Evolutionary conservation across 1,139 yeast genomes (phyloP), one percentile per base, ranked within the genome.

Genomic region (Saccharomyces hybrid): DNA sequence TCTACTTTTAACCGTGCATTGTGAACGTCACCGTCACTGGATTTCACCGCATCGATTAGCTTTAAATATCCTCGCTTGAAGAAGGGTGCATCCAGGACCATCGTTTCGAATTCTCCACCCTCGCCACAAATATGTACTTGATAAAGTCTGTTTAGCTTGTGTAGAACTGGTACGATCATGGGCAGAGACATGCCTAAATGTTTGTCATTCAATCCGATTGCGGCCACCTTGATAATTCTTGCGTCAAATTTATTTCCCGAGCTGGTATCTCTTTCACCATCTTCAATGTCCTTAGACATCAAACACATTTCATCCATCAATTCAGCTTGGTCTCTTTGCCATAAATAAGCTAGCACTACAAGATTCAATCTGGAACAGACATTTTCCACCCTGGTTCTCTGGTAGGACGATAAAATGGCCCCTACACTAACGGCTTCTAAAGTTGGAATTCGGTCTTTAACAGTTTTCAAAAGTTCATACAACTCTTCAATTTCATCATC

Each of bases 91-190:
- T 93, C 97, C 31, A 93, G 75, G 2, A 93, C 98, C 61, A 91
- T 74, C 0, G 97, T 86, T 68, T 93, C 99, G 69, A 90, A 93
- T 70, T 93, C 99, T 1, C 99, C 99, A 23, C 99, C 99, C 74
- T 93, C 99, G 7, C 99, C 99, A 73, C 99, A 93, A 0, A 93
- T 82, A 69, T 93, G 97, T 7, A 91, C 88, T 1, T 91, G 95
- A 69, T 82, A 91, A 71, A 74, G 72, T 9, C 69, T 61, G 65
- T 91, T 86, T 60, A 91, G 73, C 46, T 75, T 75, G 9, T 78
- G 63, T 65, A 93, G 71, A 1, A 75, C 78, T 0, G 89, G 86
- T 54, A 80, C 79, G 61, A 86, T 73, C 60, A 87, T 79, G 1
- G 76, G 78, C 48, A 93, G 74, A 4, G 84, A 74, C 66, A 80